phyloP scores from a whole-genome alignment of 2,329 filamentous ascomycete species.

The Hymenoscyphus infarciens region DNA sequence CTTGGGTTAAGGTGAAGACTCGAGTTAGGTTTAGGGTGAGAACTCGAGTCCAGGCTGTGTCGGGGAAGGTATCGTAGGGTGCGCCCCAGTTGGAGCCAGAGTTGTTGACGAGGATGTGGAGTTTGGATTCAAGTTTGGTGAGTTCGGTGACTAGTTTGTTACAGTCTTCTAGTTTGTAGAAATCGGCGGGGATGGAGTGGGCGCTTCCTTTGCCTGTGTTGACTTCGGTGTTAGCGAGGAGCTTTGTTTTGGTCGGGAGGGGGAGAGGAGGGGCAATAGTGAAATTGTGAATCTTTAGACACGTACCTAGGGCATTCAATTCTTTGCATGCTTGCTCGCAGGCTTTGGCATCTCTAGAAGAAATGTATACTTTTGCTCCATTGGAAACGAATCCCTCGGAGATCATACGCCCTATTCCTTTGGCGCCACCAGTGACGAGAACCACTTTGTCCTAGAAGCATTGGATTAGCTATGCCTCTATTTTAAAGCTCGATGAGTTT shows the following conservation, averaged over 20 bases:
- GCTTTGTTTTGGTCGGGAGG: background rate
- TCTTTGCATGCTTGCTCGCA: conserved; percentile 58
- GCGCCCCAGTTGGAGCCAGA: conserved; percentile 63
- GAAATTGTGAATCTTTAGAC: background rate
- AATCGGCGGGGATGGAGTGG: conserved; percentile 57
- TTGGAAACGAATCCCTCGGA: conserved; percentile 62
- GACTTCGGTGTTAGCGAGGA: background rate
- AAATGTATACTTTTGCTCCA: conserved; percentile 67
- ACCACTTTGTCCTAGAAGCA: conserved; percentile 48
- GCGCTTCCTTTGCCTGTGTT: conserved; percentile 48
- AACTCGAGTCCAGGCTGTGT: conserved; percentile 54
- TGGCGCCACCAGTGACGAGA: conserved; percentile 55
- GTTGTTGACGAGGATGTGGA: conserved; percentile 66
- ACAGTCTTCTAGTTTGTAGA: conserved; percentile 59
- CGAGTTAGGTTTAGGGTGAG: conserved; percentile 60
- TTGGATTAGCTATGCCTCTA: background rate
- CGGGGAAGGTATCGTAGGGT: conserved; percentile 55
- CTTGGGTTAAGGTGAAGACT: conserved; percentile 61
- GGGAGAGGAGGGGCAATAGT: background rate
- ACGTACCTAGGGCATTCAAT: conserved; percentile 48
- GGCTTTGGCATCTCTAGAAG: conserved; percentile 58
- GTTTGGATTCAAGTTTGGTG: conserved; percentile 46
- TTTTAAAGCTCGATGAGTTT: conserved; percentile 17
- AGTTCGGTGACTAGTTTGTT: conserved; percentile 55
- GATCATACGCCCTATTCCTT: conserved; percentile 67